Conservation (phyloP, 1,139 yeast genomes). For the Protomyces pachydermus region DNA sequence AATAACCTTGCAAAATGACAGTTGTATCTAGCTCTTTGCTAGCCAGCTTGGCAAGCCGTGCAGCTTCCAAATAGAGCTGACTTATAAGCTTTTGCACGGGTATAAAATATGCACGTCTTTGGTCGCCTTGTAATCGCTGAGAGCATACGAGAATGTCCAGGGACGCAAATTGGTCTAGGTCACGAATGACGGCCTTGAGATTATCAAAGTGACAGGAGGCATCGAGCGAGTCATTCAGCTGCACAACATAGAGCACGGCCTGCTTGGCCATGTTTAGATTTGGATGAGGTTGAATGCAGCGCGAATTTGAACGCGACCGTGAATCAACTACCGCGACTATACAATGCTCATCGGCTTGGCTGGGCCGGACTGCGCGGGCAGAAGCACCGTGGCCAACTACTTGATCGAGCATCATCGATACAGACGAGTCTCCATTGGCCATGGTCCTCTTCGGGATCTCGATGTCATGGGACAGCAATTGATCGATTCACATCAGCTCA, state of each 20-base stretch:
- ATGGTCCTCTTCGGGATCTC: neutral
- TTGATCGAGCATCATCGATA: neutral
- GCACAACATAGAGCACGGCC: neutral
- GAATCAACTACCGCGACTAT: too few relatives aligned
- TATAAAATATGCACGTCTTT: neutral
- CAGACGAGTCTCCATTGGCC: neutral
- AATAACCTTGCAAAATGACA: neutral
- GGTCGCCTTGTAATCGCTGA: neutral
- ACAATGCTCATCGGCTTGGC: conserved; percentile 13
- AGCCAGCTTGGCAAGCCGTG: neutral
- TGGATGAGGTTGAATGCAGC: neutral
- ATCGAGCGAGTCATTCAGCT: neutral
- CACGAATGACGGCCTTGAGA: neutral
- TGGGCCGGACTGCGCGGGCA: conserved; percentile 20
- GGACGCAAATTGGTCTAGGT: neutral
- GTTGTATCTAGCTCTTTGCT: neutral
- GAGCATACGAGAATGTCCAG: neutral
- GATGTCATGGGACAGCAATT: neutral
- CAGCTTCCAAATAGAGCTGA: neutral
- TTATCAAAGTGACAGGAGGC: neutral
- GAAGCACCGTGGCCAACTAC: conserved; percentile 1
- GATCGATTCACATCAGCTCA: neutral
- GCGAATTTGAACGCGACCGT: neutral
- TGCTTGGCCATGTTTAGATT: neutral
- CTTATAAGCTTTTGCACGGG: neutral